Base-by-base conservation (phyloP, 2,329 filamentous ascomycete genomes). In the Tympanopsis confertula region DNA sequence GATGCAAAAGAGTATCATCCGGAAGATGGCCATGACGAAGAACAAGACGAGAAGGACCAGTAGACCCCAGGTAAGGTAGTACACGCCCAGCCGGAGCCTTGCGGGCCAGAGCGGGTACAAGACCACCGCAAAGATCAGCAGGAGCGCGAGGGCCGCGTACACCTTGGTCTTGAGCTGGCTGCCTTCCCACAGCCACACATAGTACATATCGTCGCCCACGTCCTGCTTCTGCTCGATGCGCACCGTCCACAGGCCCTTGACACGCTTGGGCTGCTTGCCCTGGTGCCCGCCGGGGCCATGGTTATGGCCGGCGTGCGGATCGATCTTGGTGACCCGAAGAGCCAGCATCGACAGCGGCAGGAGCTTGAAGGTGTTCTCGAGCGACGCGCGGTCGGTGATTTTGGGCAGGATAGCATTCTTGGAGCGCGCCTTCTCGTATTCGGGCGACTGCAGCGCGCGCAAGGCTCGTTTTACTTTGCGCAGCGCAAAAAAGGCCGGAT, bases 71-170 rank as follows among this genome's bases (percentile, higher is more conserved):
- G 83, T 91, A 30, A 96, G 69, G 59, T 98, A 96, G 84, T 94
- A 98, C 36, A 96, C 91, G 38, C 89, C 91, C 49, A 91, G 79
- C 51, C 91, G 77, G 62, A 98, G 66, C 57, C 86, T 78, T 44
- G 94, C 72, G 1, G 91, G 91, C 91, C 91, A 98, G 40, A 98
- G 74, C 7, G 91, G 91, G 67, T 98, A 98, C 52, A 95, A 77
- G 42, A 98, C 88, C 18, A 95, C 68, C 12, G 84, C 76, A 53
- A 98, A 88, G 51, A 98, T 88, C 43, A 81, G 63, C 10, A 85
- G 66, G 35, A 98, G 71, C 3, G 88, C 88, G 39, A 88, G 82
- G 5, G 69, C 80, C 5, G 87, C 89, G 61, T 94, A 94, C 26
- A 94, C 69, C 66, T 94, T 91, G 63, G 85, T 84, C 72, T 87